Conservation (phyloP, 768 basidiomycete genomes). For the Aureoboletus auriporus region DNA sequence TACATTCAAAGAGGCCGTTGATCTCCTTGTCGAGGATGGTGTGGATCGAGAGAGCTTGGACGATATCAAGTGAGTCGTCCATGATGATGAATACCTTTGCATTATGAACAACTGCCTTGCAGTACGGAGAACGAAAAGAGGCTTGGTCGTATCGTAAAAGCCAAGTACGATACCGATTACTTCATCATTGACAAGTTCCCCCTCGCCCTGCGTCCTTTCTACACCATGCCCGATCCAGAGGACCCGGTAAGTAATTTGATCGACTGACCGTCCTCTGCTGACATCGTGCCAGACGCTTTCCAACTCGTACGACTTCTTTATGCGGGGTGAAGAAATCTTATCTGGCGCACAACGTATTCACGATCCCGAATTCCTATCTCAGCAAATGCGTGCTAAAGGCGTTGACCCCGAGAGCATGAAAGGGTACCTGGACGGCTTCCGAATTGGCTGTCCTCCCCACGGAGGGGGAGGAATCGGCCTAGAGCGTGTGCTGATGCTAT, state of each 20-base stretch:
- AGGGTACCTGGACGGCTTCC: conserved; percentile 91
- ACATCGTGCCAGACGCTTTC: conserved; percentile 62
- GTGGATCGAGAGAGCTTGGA: conserved; percentile 74
- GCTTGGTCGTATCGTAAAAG: conserved; percentile 84
- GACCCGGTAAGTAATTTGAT: conserved; percentile 61
- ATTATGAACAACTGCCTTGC: conserved; percentile 6
- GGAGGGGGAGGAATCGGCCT: conserved; percentile 96
- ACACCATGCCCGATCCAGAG: conserved; percentile 96
- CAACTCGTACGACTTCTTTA: conserved; percentile 99
- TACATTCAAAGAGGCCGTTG: conserved; percentile 83
- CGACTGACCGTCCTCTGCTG: conserved; percentile 1
- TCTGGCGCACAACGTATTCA: conserved; percentile 98
- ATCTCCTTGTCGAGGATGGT: conserved; percentile 83
- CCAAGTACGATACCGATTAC: conserved; percentile 96
- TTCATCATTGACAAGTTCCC: conserved; percentile 99
- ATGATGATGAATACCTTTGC: neutral
- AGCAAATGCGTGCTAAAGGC: conserved; percentile 83
- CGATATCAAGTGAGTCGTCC: conserved; percentile 73
- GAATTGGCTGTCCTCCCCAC: conserved; percentile 91
- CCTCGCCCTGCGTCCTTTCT: conserved; percentile 91
- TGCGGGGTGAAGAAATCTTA: conserved; percentile 98
- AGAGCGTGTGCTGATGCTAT: conserved; percentile 95
- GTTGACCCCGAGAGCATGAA: conserved; percentile 92
- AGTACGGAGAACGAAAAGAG: conserved; percentile 96
- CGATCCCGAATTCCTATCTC: conserved; percentile 73